Conservation (phyloP, 2,329 filamentous ascomycete species). For the Endothia cerciana region DNA sequence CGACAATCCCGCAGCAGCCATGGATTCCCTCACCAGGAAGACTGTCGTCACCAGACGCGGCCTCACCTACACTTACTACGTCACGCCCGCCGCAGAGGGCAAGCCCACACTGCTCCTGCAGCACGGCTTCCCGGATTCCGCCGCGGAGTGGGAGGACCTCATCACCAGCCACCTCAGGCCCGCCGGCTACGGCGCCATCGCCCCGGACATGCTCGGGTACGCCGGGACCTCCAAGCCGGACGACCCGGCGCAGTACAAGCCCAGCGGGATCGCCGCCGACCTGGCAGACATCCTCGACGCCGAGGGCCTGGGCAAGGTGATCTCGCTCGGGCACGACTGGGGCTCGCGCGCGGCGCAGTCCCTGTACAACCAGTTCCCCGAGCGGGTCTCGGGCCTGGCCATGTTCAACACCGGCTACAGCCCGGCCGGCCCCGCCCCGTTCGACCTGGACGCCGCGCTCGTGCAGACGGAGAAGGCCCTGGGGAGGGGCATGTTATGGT, state of each 20-base stretch:
- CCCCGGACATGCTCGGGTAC: constrained; percentile 41
- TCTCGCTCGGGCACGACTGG: constrained; percentile 56
- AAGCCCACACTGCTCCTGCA: constrained; percentile 44
- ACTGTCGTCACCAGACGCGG: constrained; percentile 36
- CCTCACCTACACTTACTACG: constrained; percentile 48
- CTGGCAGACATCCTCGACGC: constrained; percentile 45
- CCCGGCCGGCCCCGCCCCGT: constrained; percentile 37
- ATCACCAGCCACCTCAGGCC: constrained; percentile 44
- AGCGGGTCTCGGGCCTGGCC: constrained; percentile 45
- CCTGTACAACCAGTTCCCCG: constrained; percentile 46
- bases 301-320: constrained; percentile 40
- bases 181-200: constrained; percentile 41
- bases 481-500: constrained; percentile 44
- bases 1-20: constrained; percentile 13
- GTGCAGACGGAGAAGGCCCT: constrained; percentile 37
- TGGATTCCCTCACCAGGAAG: constrained; percentile 37
- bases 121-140: constrained; percentile 55
- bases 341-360: constrained; percentile 46
- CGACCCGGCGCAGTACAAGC: constrained; percentile 22
- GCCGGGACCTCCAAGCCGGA: constrained; percentile 35
- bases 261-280: constrained; percentile 42
- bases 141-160: constrained; percentile 48
- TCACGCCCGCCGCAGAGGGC: constrained; percentile 33
- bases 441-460: constrained; percentile 44
- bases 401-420: constrained; percentile 48